These are phyloP conservation scores for Phanerochaete sordida DNA, from an alignment of 768 basidiomycete genomes.

Conservation along the genomic window DNA sequence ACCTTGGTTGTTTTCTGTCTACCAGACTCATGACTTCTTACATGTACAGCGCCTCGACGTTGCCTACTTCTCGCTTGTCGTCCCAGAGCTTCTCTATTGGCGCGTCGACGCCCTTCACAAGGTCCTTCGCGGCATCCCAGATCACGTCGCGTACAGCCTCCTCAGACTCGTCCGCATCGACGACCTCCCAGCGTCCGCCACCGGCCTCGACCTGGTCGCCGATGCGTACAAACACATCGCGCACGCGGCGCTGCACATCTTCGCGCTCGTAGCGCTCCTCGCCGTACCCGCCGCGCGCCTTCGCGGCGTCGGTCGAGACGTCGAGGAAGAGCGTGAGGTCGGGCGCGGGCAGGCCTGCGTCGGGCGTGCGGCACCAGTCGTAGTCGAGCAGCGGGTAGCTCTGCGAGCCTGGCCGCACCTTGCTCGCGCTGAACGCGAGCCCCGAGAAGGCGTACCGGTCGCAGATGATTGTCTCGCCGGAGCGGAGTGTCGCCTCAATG, in stretches of 20 bases:
- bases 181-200: constrained; percentile 42
- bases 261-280: constrained; percentile 84
- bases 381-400: constrained; percentile 47
- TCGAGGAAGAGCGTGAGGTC: constrained; percentile 89
- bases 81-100: constrained; percentile 55
- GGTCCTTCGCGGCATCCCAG: constrained; percentile 48
- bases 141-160: constrained; percentile 52
- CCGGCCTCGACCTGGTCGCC: constrained; percentile 44
- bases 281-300: constrained; percentile 75
- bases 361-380: constrained; percentile 84
- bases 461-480: constrained; percentile 75
- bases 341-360: constrained; percentile 83
- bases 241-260: constrained; percentile 67
- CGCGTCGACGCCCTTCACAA: constrained; percentile 35
- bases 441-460: constrained; percentile 98
- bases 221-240: constrained; percentile 55
- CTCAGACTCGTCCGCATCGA: constrained; percentile 54
- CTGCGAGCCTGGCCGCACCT: constrained; percentile 12
- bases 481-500: constrained; percentile 54
- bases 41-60: constrained; percentile 13
- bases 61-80: constrained; percentile 17
- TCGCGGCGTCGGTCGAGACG: constrained; percentile 66
- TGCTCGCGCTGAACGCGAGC: constrained; percentile 72
- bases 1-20: not conserved
- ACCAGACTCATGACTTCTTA: not conserved